Evolutionary conservation across 2,329 filamentous ascomycete genomes (phyloP).

Genomic region (Ramularia endophylla): DNA sequence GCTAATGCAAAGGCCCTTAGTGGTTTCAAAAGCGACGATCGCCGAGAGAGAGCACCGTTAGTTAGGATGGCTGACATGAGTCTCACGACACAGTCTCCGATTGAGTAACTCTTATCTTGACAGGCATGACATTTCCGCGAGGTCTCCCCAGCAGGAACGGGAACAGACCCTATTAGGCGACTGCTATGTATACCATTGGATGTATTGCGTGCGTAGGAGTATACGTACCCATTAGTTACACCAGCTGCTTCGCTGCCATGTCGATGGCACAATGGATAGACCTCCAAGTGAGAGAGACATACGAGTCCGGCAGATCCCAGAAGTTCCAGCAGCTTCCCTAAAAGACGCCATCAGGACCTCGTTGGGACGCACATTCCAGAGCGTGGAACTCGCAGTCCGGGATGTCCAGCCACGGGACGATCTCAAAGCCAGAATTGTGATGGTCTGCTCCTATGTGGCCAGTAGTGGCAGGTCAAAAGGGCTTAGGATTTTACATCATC

Average conservation of each 20-base stretch:
- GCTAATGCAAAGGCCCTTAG: too few species aligned
- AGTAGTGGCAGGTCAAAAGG: not conserved
- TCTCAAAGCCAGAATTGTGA: conserved; percentile 1
- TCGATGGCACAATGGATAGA: not conserved
- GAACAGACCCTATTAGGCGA: not conserved
- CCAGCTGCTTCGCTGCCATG: conserved; percentile 3
- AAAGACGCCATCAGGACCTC: not conserved
- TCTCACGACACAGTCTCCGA: too few species aligned
- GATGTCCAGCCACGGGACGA: not conserved
- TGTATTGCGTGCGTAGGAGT: conserved; percentile 4
- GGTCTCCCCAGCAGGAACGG: not conserved
- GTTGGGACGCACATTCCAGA: conserved; percentile 1
- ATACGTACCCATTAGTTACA: conserved; percentile 1
- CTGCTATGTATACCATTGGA: not conserved
- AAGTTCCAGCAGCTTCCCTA: not conserved
- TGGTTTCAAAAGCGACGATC: too few species aligned
- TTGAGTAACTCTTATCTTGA: too few species aligned
- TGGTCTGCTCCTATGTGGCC: conserved; percentile 1
- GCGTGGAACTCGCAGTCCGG: not conserved
- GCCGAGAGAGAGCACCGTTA: too few species aligned
- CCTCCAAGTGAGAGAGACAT: not conserved
- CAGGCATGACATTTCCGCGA: too few species aligned
- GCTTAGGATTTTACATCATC: not conserved
- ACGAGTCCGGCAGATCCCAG: not conserved
- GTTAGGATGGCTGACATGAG: too few species aligned